Percentiles rank a stretch among this genome's conserved stretches.
Conservation (phyloP, 2,329 filamentous ascomycete genomes). For the Fusarium sp. region DNA sequence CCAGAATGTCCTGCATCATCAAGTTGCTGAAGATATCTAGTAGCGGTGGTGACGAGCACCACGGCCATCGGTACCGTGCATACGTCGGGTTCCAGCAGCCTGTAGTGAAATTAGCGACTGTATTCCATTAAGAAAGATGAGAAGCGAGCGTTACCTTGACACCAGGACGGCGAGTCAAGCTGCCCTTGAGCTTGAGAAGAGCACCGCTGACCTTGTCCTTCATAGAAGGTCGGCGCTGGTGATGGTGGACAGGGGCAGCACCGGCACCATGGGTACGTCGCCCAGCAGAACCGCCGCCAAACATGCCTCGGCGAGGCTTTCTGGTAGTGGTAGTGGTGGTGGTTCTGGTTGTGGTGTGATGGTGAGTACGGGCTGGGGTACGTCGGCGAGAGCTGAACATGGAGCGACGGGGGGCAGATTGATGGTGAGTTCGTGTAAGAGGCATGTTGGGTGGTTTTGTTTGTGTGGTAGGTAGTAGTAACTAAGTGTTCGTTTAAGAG, state of each 20-base stretch:
- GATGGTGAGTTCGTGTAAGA: constrained; percentile 44
- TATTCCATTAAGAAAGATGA: neutral
- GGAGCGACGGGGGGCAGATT: constrained; percentile 46
- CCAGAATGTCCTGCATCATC: constrained; percentile 13
- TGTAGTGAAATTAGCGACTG: constrained; percentile 47
- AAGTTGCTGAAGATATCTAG: neutral
- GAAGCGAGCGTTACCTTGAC: constrained; percentile 69
- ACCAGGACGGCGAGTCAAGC: constrained; percentile 74
- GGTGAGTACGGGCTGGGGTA: constrained; percentile 42
- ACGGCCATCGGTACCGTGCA: constrained; percentile 79
- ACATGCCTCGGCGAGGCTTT: constrained; percentile 57
- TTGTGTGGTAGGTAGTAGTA: neutral
- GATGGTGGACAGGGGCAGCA: constrained; percentile 62
- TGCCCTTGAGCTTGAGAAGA: constrained; percentile 78
- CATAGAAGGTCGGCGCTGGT: constrained; percentile 74
- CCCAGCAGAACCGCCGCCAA: constrained; percentile 54
- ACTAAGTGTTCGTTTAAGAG: neutral
- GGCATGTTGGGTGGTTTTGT: constrained; percentile 46
- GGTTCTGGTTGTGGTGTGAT: constrained; percentile 49
- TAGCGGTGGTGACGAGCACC: constrained; percentile 57
- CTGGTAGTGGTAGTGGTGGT: constrained; percentile 54
- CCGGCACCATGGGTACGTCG: constrained; percentile 53
- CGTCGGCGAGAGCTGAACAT: constrained; percentile 44
- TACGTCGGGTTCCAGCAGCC: constrained; percentile 79
- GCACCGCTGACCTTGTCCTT: constrained; percentile 84